phyloP scores from a whole-genome alignment of 2,329 filamentous ascomycete species.

The Exophiala spinifera region DNA sequence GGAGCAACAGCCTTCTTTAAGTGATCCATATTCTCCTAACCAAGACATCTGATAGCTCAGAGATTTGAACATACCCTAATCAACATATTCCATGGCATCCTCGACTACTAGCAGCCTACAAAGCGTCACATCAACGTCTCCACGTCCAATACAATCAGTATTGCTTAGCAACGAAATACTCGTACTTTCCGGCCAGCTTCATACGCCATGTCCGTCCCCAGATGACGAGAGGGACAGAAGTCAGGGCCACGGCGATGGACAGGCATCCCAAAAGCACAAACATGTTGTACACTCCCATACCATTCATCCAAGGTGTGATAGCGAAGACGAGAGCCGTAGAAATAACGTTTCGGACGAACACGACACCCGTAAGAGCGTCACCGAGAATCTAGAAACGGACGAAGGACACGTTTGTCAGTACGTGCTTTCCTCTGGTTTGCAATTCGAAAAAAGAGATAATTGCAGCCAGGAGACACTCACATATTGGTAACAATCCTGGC shows the following conservation, averaged over 20 bases:
- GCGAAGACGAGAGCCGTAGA: conserved; percentile 48
- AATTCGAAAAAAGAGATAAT: too few species aligned
- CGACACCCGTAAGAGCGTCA: conserved; percentile 46
- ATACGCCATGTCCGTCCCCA: conserved; percentile 37
- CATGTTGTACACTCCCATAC: conserved; percentile 40
- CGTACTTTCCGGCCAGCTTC: conserved; percentile 35
- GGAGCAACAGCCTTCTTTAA: not conserved
- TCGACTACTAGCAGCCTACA: too few species aligned
- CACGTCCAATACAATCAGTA: conserved; percentile 12
- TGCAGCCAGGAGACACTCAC: conserved; percentile 22
- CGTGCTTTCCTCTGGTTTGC: too few species aligned
- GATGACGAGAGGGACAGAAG: conserved; percentile 31
- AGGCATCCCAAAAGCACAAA: conserved; percentile 42
- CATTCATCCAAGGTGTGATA: conserved; percentile 42
- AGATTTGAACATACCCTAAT: too few species aligned
- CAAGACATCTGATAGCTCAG: too few species aligned
- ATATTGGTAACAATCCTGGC: conserved; percentile 34
- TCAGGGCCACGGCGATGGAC: conserved; percentile 33
- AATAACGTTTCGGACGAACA: conserved; percentile 46
- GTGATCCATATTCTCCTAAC: not conserved
- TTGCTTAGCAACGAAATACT: conserved; percentile 36
- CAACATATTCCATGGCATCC: too few species aligned
- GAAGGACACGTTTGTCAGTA: too few species aligned
- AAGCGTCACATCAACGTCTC: too few species aligned
- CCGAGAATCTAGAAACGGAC: conserved; percentile 42